A percentile compares a stretch with the other conserved stretches of the same genome.
phyloP scores from a whole-genome alignment of 257 asterid genomes.

The Ehretia macrophylla region DNA sequence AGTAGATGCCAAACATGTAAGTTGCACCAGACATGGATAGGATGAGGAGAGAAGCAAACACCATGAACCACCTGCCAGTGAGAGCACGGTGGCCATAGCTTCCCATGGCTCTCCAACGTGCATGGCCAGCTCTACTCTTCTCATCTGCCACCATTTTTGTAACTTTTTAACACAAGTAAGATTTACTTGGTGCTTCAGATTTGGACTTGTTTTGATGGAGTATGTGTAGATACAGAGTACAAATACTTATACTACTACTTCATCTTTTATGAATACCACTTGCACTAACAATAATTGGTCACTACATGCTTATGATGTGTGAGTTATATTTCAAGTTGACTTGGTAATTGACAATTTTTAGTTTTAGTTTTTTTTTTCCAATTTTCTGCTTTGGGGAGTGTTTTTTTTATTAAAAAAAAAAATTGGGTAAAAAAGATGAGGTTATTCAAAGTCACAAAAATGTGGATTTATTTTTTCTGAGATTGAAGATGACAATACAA shows the following conservation, averaged over 20 bases:
- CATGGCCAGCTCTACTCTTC: background rate
- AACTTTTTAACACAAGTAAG: background rate
- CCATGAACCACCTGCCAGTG: slow-evolving; percentile 60
- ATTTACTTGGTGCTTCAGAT: too few relatives aligned
- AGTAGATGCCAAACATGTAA: slow-evolving; percentile 58
- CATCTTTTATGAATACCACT: background rate
- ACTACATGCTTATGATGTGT: too few relatives aligned
- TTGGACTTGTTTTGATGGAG: background rate
- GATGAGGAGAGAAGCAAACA: slow-evolving; percentile 46
- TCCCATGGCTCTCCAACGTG: background rate
- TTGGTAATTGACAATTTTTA: too few relatives aligned
- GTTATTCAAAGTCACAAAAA: too few relatives aligned
- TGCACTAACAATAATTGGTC: background rate
- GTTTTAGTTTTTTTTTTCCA: too few relatives aligned
- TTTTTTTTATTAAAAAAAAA: too few relatives aligned
- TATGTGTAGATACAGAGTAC: background rate
- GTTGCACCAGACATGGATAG: slow-evolving; percentile 64
- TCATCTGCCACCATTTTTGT: background rate
- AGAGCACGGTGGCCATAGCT: slow-evolving; percentile 26
- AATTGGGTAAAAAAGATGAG: too few relatives aligned
- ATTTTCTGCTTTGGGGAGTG: too few relatives aligned
- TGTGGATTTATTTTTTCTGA: too few relatives aligned
- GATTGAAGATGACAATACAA: too few relatives aligned
- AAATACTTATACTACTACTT: background rate
- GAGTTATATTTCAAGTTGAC: too few relatives aligned